Conservation (phyloP, 768 basidiomycete species). For the Gymnopilus junonius region DNA sequence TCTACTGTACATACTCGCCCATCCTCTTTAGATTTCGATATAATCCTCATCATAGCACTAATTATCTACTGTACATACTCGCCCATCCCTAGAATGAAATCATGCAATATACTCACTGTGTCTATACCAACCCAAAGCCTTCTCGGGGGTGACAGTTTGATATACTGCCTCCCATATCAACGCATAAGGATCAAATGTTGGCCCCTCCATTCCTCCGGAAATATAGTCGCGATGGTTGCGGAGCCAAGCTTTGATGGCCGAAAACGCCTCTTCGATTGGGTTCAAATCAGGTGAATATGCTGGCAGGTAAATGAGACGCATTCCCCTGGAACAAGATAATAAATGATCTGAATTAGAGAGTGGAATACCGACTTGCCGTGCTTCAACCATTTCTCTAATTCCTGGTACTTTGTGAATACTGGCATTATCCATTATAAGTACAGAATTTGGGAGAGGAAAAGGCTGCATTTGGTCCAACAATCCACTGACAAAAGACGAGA, state of each 20-base stretch:
- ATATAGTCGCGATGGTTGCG: not conserved
- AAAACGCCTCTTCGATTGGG: conserved; percentile 15
- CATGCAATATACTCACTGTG: not conserved
- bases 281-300: conserved; percentile 14
- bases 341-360: too few relatives aligned
- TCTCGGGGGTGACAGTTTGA: not conserved
- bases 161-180: not conserved
- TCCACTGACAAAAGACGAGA: not conserved
- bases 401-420: not conserved
- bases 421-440: conserved; percentile 1
- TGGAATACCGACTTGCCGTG: too few relatives aligned
- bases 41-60: too few relatives aligned
- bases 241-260: conserved; percentile 6
- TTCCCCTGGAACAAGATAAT: conserved; percentile 1
- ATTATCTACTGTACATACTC: too few relatives aligned
- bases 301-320: conserved; percentile 4
- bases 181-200: not conserved
- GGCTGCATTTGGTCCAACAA: not conserved
- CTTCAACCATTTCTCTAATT: not conserved
- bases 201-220: not conserved
- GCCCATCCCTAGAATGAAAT: not conserved
- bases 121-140: not conserved
- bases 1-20: too few relatives aligned
- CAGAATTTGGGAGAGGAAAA: not conserved
- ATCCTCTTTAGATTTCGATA: too few relatives aligned